Percentiles rank a stretch among this genome's conserved stretches.
Evolutionary conservation across 306 rosid species (phyloP).

Genomic region (Cyclanthera cordifolia): DNA sequence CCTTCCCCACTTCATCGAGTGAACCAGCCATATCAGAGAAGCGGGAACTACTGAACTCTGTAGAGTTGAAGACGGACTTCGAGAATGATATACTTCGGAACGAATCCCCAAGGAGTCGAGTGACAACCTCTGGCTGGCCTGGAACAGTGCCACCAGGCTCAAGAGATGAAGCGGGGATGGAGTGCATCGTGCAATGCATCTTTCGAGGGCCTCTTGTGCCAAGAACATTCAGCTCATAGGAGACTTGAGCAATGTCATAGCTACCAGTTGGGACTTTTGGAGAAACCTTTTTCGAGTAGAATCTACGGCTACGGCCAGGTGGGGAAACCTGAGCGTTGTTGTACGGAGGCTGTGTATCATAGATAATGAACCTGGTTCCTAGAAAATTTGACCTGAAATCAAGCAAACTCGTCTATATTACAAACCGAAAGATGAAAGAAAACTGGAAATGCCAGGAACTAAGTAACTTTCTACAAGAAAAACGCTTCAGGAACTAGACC

Average conservation of each 20-base stretch:
- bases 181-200: constrained; percentile 86
- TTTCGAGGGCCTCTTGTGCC: constrained; percentile 93
- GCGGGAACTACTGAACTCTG: constrained; percentile 66
- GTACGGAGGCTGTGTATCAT: constrained; percentile 76
- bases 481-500: background rate
- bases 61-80: constrained; percentile 49
- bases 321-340: constrained; percentile 44
- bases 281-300: constrained; percentile 77
- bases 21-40: constrained; percentile 55
- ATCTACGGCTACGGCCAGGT: constrained; percentile 69
- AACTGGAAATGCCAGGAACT: background rate
- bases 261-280: constrained; percentile 90
- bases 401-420: too few species aligned
- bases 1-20: constrained; percentile 32
- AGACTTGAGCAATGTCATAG: constrained; percentile 81
- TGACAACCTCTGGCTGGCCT: constrained; percentile 61
- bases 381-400: constrained; percentile 89
- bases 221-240: constrained; percentile 75
- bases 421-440: background rate
- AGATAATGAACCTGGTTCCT: constrained; percentile 77
- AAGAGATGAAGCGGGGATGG: constrained; percentile 66
- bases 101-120: constrained; percentile 53
- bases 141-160: constrained; percentile 67
- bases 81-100: constrained; percentile 68
- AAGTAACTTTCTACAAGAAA: background rate